These are phyloP conservation scores for Bacidia rubella DNA, from an alignment of 495 filamentous ascomycete genomes.

Conservation along the genomic window DNA sequence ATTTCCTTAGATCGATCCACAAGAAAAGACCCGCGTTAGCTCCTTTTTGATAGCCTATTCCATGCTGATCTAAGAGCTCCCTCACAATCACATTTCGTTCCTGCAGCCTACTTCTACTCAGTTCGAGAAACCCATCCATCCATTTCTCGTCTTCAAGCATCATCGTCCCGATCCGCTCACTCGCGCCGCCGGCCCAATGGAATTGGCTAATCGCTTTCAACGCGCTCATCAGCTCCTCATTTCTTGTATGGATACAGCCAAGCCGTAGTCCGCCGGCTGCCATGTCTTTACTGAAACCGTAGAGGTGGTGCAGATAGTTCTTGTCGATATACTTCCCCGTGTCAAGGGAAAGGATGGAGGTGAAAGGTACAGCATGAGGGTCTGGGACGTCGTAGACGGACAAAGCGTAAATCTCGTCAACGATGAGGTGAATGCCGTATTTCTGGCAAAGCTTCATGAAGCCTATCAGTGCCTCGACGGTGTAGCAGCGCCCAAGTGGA, in stretches of 20 bases:
- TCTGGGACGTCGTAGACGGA: slow-evolving; percentile 32
- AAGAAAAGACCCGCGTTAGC: slow-evolving; percentile 46
- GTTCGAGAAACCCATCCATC: slow-evolving; percentile 30
- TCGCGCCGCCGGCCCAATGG: slow-evolving; percentile 30
- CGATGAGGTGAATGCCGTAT: slow-evolving; percentile 43
- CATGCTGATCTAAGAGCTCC: slow-evolving; percentile 22
- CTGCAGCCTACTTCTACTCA: slow-evolving; percentile 27
- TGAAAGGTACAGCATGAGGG: slow-evolving; percentile 28
- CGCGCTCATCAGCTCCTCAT: slow-evolving; percentile 28
- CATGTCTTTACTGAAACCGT: slow-evolving; percentile 51
- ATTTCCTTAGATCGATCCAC: slow-evolving; percentile 41
- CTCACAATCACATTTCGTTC: slow-evolving; percentile 26
- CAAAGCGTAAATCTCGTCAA: slow-evolving; percentile 51
- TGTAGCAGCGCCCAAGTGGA: slow-evolving; percentile 45
- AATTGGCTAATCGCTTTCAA: slow-evolving; percentile 29
- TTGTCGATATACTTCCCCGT: slow-evolving; percentile 35
- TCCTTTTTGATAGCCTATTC: slow-evolving; percentile 18
- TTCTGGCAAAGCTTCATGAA: slow-evolving; percentile 41
- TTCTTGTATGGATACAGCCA: slow-evolving; percentile 37
- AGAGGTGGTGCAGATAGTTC: slow-evolving; percentile 41
- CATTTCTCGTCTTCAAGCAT: slow-evolving; percentile 37
- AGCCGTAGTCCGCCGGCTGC: slow-evolving; percentile 41
- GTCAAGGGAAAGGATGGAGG: slow-evolving; percentile 39
- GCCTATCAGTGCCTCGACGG: slow-evolving; percentile 30
- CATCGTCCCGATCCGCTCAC: slow-evolving; percentile 30